phyloP scores from a whole-genome alignment of 2,329 filamentous ascomycete genomes.

The Beauveria caledonica region DNA sequence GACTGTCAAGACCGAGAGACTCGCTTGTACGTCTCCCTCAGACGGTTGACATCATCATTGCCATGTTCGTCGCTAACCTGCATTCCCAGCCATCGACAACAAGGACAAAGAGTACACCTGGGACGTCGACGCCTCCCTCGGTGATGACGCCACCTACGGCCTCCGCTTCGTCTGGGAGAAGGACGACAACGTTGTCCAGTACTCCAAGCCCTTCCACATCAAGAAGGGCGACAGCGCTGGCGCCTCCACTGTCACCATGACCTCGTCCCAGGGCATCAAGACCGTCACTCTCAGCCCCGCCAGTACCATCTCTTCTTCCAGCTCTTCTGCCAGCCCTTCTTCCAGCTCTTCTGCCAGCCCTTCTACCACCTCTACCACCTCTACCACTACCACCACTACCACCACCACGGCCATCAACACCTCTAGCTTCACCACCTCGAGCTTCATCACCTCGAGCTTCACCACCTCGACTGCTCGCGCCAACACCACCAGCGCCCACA shows the following conservation, averaged over 20 bases:
- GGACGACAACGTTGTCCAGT: conserved; percentile 47
- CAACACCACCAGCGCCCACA: conserved; percentile 10
- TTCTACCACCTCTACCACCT: conserved; percentile 16
- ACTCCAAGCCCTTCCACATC: conserved; percentile 54
- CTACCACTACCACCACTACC: conserved; percentile 11
- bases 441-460: conserved; percentile 20
- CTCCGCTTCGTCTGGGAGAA: conserved; percentile 44
- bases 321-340: no score
- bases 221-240: conserved; percentile 20
- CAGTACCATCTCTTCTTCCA: conserved; percentile 9
- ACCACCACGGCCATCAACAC: background rate
- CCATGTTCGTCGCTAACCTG: background rate
- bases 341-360: conserved; percentile 14
- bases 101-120: conserved; percentile 38
- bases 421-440: background rate
- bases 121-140: conserved; percentile 39
- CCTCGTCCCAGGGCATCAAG: conserved; percentile 22
- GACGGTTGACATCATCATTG: background rate
- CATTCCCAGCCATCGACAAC: conserved; percentile 30
- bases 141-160: conserved; percentile 44
- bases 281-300: conserved; percentile 22
- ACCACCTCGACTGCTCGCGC: conserved; percentile 19
- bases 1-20: conserved; percentile 26
- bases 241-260: conserved; percentile 23
- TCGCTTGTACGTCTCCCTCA: conserved; percentile 42